Evolutionary conservation across 2,329 filamentous ascomycete species (phyloP).

Genomic region (Parafenestella ontariensis): DNA sequence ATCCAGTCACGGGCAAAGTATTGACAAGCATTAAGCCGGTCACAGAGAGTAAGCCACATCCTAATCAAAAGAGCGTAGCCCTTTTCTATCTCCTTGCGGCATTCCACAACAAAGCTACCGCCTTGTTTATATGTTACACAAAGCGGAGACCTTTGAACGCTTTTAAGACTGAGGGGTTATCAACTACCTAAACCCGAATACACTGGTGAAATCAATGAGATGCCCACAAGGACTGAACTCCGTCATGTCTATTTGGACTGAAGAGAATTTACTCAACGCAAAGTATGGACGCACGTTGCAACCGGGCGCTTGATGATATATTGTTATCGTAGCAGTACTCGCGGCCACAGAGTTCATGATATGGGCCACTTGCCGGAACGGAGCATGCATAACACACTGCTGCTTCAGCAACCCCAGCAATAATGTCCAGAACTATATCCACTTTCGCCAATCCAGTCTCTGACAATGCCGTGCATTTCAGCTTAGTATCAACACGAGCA

Average conservation of each 20-base stretch:
- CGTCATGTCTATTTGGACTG: too few relatives aligned
- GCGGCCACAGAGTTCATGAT: background rate
- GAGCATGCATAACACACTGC: background rate
- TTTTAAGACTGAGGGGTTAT: background rate
- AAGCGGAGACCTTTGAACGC: background rate
- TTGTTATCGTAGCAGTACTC: too few relatives aligned
- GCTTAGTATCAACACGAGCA: constrained; percentile 13
- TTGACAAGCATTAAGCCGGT: background rate
- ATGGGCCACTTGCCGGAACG: background rate
- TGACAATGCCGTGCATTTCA: constrained; percentile 4
- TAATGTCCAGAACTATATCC: constrained; percentile 3
- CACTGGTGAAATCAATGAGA: background rate
- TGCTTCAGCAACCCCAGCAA: background rate
- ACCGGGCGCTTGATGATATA: background rate
- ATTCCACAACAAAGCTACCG: background rate
- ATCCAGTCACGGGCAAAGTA: background rate
- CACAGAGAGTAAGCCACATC: background rate
- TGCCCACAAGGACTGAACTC: background rate
- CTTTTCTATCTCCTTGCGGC: background rate
- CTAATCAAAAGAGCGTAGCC: background rate
- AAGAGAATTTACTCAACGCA: background rate
- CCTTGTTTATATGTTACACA: background rate
- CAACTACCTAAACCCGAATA: background rate
- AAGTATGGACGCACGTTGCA: background rate
- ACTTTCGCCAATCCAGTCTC: constrained; percentile 6